Evolutionary conservation across 352 stramenopile species (phyloP).

Genomic region (Phytophthora crassamura): DNA sequence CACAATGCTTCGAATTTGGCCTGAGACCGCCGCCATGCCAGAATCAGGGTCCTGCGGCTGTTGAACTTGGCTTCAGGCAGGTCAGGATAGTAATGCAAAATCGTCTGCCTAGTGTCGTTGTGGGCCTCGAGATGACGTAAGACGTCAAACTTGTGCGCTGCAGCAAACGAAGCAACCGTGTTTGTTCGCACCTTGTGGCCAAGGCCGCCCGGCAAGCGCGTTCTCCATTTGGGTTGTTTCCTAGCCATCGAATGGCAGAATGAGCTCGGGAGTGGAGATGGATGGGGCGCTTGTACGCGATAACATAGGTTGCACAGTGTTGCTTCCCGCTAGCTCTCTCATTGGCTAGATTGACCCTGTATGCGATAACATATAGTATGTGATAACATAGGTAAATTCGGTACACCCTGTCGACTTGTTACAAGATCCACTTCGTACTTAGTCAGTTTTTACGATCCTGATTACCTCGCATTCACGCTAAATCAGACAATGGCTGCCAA

Average conservation of each 20-base stretch:
- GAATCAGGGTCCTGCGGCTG: neutral
- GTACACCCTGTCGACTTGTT: too few relatives aligned
- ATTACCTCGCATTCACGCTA: too few relatives aligned
- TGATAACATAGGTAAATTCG: too few relatives aligned
- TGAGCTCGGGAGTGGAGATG: neutral
- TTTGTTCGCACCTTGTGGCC: neutral
- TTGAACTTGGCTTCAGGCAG: slow-evolving; percentile 1
- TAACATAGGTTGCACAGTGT: too few relatives aligned
- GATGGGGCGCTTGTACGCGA: neutral
- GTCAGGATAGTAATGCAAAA: neutral
- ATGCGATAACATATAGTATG: too few relatives aligned
- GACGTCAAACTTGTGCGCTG: neutral
- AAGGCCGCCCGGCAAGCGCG: neutral
- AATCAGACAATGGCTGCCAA: too few relatives aligned
- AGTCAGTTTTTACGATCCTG: too few relatives aligned
- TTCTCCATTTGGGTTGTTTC: slow-evolving; percentile 2
- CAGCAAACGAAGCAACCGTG: neutral
- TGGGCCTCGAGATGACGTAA: neutral
- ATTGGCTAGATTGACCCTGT: too few relatives aligned
- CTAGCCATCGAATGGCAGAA: slow-evolving; percentile 10
- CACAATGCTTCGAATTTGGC: neutral
- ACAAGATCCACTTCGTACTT: too few relatives aligned
- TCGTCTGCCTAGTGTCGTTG: neutral
- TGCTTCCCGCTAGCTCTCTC: too few relatives aligned
- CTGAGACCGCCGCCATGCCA: neutral